Evolutionary conservation across 805 yeast genomes (phyloP).

Genomic region (Phaffomyces antillensis): DNA sequence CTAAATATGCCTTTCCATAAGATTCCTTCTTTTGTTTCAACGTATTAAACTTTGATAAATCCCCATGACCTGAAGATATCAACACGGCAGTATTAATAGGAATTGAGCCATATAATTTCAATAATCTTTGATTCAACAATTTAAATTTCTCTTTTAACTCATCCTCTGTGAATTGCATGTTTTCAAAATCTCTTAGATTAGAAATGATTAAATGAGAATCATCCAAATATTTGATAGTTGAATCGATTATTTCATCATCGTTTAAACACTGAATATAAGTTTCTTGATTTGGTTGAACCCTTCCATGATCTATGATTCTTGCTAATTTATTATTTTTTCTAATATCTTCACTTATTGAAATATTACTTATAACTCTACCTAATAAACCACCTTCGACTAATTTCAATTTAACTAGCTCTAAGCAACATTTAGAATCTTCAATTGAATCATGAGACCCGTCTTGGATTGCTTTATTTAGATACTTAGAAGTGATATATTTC

Average conservation of each 20-base stretch:
- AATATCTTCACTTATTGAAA: constrained; percentile 35
- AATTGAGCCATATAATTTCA: constrained; percentile 39
- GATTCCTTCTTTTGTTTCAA: constrained; percentile 38
- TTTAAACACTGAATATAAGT: constrained; percentile 36
- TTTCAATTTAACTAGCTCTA: constrained; percentile 68
- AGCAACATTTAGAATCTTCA: constrained; percentile 77
- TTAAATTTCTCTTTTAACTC: constrained; percentile 4
- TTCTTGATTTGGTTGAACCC: constrained; percentile 21
- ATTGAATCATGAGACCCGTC: constrained; percentile 73
- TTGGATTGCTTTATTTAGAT: constrained; percentile 58
- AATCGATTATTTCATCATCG: constrained; percentile 54
- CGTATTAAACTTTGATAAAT: constrained; percentile 39
- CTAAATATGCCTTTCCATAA: constrained; percentile 37
- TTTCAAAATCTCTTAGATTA: constrained; percentile 45
- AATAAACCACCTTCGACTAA: constrained; percentile 56
- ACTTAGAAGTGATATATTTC: constrained; percentile 55
- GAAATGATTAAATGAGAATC: constrained; percentile 41
- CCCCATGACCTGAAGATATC: constrained; percentile 57
- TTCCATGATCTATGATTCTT: constrained; percentile 27
- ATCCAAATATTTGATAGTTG: constrained; percentile 21
- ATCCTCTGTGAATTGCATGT: constrained; percentile 10
- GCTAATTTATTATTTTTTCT: constrained; percentile 24
- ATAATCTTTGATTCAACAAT: constrained; percentile 38
- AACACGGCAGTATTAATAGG: constrained; percentile 57
- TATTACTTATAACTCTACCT: constrained; percentile 46